These are phyloP conservation scores for Trichomonascaceae sp. DNA, from an alignment of 1,139 yeast species.

Conservation along the genomic window DNA sequence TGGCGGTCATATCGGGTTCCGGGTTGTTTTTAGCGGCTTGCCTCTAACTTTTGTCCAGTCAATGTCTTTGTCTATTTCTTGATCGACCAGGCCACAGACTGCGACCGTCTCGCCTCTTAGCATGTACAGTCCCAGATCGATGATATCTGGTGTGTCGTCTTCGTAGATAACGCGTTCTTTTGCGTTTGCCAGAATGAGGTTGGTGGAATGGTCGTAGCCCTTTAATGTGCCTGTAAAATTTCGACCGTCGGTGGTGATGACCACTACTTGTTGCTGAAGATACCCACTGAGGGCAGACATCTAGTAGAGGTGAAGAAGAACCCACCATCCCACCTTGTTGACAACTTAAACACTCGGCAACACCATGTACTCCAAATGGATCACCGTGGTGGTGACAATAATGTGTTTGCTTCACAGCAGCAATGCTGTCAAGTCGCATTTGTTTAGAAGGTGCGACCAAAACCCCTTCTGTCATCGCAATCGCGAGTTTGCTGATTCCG, in stretches of 20 bases:
- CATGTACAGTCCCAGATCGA: constrained; percentile 50
- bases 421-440: constrained; percentile 57
- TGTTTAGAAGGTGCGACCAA: constrained; percentile 70
- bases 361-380: no score
- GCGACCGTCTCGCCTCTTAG: constrained; percentile 79
- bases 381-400: no score
- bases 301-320: no score
- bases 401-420: no score
- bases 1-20: no score
- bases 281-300: background rate
- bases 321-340: no score
- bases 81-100: constrained; percentile 59
- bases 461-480: constrained; percentile 83
- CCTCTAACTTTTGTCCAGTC: constrained; percentile 43
- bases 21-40: constrained; percentile 14
- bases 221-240: constrained; percentile 46
- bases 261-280: constrained; percentile 32
- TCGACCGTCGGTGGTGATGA: constrained; percentile 77
- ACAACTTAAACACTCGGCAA: no score
- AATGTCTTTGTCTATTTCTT: constrained; percentile 33
- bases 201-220: constrained; percentile 75
- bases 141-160: constrained; percentile 38
- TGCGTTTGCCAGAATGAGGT: constrained; percentile 51
- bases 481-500: constrained; percentile 48
- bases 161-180: constrained; percentile 35